Conservation (phyloP, 108 stramenopile genomes). For the Pseudonitzschia pungens region DNA sequence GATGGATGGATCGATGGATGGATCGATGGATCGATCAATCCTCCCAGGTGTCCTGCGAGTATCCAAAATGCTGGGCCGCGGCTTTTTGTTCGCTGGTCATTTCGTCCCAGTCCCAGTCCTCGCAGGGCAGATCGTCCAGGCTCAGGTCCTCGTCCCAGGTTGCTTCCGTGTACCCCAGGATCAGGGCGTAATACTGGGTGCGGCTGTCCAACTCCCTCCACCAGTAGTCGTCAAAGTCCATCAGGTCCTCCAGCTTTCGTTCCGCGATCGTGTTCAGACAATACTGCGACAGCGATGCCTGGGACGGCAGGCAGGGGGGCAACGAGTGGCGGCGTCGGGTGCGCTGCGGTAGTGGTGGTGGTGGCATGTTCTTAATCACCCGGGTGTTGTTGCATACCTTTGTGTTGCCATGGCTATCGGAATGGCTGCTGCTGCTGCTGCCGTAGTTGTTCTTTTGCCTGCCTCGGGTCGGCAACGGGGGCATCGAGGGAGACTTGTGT, state of each 20-base stretch:
- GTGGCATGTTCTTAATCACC: neutral
- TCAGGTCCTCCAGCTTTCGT: constrained; percentile 10
- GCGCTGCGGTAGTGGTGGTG: neutral
- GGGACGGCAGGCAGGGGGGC: neutral
- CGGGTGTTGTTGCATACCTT: neutral
- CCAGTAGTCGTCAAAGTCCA: constrained; percentile 9
- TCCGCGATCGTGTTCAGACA: constrained; percentile 10
- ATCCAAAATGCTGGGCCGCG: constrained; percentile 21
- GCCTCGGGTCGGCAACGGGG: neutral
- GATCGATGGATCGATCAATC: neutral
- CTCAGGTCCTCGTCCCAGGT: constrained; percentile 23
- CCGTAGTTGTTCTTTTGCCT: neutral
- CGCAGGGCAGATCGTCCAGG: constrained; percentile 19
- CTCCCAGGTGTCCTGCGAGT: constrained; percentile 18
- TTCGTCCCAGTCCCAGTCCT: constrained; percentile 24
- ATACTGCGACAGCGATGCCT: neutral
- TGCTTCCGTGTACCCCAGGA: constrained; percentile 20
- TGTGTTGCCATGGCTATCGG: too few relatives aligned
- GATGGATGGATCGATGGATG: too few relatives aligned
- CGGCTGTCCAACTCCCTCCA: constrained; percentile 12
- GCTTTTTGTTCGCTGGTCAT: constrained; percentile 17
- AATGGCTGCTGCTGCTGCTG: neutral
- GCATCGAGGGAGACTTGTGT: neutral
- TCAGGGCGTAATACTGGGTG: constrained; percentile 20
- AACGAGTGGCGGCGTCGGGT: neutral